phyloP scores from a whole-genome alignment of 371 early-diverging fungal species.

The Mortierella sp. region DNA sequence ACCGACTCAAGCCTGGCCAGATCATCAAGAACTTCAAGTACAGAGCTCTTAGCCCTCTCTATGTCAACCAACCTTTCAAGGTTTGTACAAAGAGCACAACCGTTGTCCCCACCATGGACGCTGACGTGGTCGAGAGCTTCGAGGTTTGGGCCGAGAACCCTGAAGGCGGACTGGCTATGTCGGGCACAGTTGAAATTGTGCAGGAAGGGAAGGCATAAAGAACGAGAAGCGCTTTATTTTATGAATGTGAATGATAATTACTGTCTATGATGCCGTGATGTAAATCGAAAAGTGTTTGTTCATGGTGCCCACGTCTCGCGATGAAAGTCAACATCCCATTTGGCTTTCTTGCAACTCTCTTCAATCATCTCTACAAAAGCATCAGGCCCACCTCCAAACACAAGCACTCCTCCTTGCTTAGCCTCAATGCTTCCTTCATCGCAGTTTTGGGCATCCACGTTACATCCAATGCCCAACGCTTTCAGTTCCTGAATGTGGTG shows the following conservation, averaged over 20 bases:
- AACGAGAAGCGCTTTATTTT: not conserved
- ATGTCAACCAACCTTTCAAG: slow-evolving; percentile 64
- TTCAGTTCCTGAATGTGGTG: slow-evolving; percentile 45
- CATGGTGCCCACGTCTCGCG: slow-evolving; percentile 49
- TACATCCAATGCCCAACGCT: slow-evolving; percentile 33
- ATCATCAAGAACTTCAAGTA: slow-evolving; percentile 69
- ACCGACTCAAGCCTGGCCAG: slow-evolving; percentile 47
- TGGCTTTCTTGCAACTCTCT: slow-evolving; percentile 32
- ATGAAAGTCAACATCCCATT: slow-evolving; percentile 44
- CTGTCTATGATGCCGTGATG: too few species aligned
- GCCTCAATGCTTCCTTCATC: not conserved
- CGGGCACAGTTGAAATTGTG: slow-evolving; percentile 64
- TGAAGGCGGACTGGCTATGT: slow-evolving; percentile 76
- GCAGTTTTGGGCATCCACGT: not conserved
- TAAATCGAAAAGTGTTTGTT: not conserved
- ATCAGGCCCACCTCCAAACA: slow-evolving; percentile 51
- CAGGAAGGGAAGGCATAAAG: slow-evolving; percentile 8
- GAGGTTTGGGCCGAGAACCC: slow-evolving; percentile 80
- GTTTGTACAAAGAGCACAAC: slow-evolving; percentile 59
- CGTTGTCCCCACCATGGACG: slow-evolving; percentile 37
- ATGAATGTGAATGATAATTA: too few species aligned
- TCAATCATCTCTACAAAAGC: slow-evolving; percentile 50
- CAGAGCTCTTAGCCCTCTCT: slow-evolving; percentile 75
- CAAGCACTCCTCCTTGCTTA: slow-evolving; percentile 21
- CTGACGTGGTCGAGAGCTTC: slow-evolving; percentile 54